Base-by-base conservation (phyloP, 1,284 basidiomycete genomes). In the Rhodotorula sp. region DNA sequence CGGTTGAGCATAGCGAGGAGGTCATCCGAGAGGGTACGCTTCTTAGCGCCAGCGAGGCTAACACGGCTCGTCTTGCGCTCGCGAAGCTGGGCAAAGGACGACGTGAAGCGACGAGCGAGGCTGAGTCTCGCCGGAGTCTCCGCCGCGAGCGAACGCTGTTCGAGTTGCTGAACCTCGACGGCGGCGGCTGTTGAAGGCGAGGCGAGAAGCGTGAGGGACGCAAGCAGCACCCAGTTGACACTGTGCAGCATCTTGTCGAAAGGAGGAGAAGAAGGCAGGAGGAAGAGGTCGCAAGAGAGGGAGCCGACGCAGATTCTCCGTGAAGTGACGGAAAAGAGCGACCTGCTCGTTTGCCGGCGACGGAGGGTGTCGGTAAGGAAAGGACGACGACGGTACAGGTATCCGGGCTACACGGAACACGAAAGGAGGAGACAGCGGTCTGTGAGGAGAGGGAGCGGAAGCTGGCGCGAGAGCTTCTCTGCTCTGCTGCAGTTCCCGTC, bases 21-120 rank as follows among this genome's bases (percentile, higher is more conserved):
- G 29, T 72, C 70, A 17, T 72, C 70, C 42, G 67, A 69, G n/a
- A 72, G 22, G 4, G 67, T 63, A 22, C 70, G 60, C 54, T 72
- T 67, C 49, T 24, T 60, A 18, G 33, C 29, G 20, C 62, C 62
- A 22, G 54, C 46, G 6, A 65, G 64, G n/a, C 67, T 62, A 20
- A 46, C 61, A 49, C 58, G 60, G 45, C 54, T 54, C 44, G 54
- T 33, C 60, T 53, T 57, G n/a, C 44, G 10, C 37, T 45, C 53
- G 57, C 63, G 63, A n/a, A 72, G 61, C 48, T 58, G 57, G 0
- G 49, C 64, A 17, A 72, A 61, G 6, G 67, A 64, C 37, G 67
- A 66, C 8, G 70, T 55, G 64, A 72, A 64, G 22, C 55, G 62
- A 22, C 49, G 24, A 0, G 67, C 64, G 59, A 72, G 67, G 62